Base-by-base conservation (phyloP, 768 basidiomycete genomes). In the Suillus americanus region DNA sequence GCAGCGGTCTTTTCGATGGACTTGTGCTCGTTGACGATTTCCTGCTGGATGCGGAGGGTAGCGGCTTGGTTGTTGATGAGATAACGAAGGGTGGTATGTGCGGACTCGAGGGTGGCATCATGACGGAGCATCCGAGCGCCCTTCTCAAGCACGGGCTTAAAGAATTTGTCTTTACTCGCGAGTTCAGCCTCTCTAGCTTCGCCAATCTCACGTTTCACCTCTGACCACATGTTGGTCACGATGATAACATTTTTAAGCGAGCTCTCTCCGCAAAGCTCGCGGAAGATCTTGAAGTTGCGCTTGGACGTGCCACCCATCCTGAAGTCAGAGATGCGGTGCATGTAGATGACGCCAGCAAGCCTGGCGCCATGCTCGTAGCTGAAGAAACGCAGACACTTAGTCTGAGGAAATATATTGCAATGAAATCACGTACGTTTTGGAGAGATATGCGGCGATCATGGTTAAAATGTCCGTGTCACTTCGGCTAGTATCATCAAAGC, bases 181-280 rank as follows among this genome's bases (percentile, higher is more conserved):
- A 87, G 80, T 67, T 86, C 85, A 1, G 62, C 64, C 67, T 87
- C 85, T 30, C 86, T 76, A 3, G 73, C 73, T 64, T 77, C 71
- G 6, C 82, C 83, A n/a, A 78, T 38, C 51, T 75, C 75, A 48
- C 66, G 69, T 54, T 73, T 74, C 45, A 83, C 79, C 64, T 77
- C 74, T 5, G 76, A 79, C 85, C 85, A 86, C 82, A 82, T 85
- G 43, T 78, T 86, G 53, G 86, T 86, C 59, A 81, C 80, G 64
- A 87, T 79, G 33, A 83, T 75, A 35, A 87, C 83, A 64, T 81
- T 85, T 45, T 77, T 73, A 60, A 87, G 80, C 16, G 82, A 76
- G 51, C 62, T 75, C 23, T 83, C 81, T 16, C 86, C 86, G 66
- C 86, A 87, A 14, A 87, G 77, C 63, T 82, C 77, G 55, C 80